Evolutionary conservation across 495 filamentous ascomycete species (phyloP), one percentile per base, ranked within the genome.

Genomic region (Elaphomyces granulatus): DNA sequence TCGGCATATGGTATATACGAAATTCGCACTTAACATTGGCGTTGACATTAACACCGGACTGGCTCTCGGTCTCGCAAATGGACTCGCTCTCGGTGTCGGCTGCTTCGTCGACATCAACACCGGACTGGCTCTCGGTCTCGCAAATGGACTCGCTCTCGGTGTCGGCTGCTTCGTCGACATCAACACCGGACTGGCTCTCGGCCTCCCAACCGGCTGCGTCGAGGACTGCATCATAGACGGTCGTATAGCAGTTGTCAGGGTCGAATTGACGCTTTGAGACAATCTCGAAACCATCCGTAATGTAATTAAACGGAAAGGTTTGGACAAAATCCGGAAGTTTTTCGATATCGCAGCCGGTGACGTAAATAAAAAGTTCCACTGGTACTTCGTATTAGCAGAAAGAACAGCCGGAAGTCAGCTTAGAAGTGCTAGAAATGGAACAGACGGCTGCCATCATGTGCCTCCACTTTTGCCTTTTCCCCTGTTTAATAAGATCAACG

Each of bases 31-130:
- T n/a, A n/a, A n/a, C n/a, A n/a, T n/a, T n/a, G n/a, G n/a, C n/a
- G n/a, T 74, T 71, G 33, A 87, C 63, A 49, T 83, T 78, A 20
- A 81, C n/a, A n/a, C n/a, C 80, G 1, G 62, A 60, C 43, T 67
- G 41, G 28, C 62, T 51, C 18, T 23, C 49, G 26, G 66, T 60
- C 6, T 28, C 23, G 6, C 6, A 28, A n/a, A 39, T 20, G 20
- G 48, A n/a, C n/a, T n/a, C n/a, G n/a, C n/a, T 46, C 19, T 43
- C 40, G 41, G 57, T 48, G 0, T 45, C 45, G 1, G 56, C 58
- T 35, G 62, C 63, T 0, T 58, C 59, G 16, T 41, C 40, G 16
- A n/a, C n/a, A n/a, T n/a, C n/a, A n/a, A n/a, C n/a, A n/a, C n/a
- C n/a, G n/a, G n/a, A n/a, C n/a, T n/a, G n/a, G n/a, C n/a, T n/a